Percentiles rank a stretch among this genome's conserved stretches.
phyloP scores from a whole-genome alignment of 2,329 filamentous ascomycete genomes.

The Arthrobotrys megalospora region DNA sequence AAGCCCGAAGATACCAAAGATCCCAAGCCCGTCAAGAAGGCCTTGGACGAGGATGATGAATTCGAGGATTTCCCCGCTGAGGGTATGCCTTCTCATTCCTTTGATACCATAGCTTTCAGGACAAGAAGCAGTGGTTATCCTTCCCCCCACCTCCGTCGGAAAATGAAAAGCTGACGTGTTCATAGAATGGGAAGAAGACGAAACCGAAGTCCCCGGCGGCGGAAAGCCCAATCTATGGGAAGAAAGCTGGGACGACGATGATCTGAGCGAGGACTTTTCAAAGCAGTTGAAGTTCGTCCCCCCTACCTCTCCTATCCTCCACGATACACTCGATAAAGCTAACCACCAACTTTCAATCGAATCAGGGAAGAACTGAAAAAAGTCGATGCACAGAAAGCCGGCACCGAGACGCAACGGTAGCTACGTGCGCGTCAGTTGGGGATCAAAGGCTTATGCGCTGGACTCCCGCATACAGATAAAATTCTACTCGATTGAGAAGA shows the following conservation, averaged over 20 bases:
- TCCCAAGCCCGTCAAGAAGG: constrained; percentile 70
- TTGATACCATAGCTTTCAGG: neutral
- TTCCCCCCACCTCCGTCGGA: too few relatives aligned
- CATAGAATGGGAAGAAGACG: constrained; percentile 91
- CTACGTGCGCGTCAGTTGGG: neutral
- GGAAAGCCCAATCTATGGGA: constrained; percentile 92
- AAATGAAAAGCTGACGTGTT: neutral
- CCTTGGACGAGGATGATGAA: constrained; percentile 96
- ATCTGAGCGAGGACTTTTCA: constrained; percentile 96
- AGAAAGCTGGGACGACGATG: constrained; percentile 99
- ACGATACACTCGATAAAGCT: neutral
- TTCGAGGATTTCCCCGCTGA: constrained; percentile 99
- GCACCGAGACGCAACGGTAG: constrained; percentile 57
- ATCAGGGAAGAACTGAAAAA: constrained; percentile 97
- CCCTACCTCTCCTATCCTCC: constrained; percentile 5
- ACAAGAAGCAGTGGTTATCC: too few relatives aligned
- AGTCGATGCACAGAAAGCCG: constrained; percentile 75
- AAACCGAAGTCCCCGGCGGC: constrained; percentile 83
- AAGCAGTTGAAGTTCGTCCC: constrained; percentile 85
- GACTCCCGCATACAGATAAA: too few relatives aligned
- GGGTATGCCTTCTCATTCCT: constrained; percentile 72
- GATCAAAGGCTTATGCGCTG: too few relatives aligned
- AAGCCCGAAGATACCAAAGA: constrained; percentile 58
- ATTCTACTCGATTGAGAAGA: too few relatives aligned
- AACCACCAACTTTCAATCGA: too few relatives aligned